A percentile compares a stretch with the other conserved stretches of the same genome.
phyloP scores from a whole-genome alignment of 1,139 yeast species.

The Magnusiomyces ingens region DNA sequence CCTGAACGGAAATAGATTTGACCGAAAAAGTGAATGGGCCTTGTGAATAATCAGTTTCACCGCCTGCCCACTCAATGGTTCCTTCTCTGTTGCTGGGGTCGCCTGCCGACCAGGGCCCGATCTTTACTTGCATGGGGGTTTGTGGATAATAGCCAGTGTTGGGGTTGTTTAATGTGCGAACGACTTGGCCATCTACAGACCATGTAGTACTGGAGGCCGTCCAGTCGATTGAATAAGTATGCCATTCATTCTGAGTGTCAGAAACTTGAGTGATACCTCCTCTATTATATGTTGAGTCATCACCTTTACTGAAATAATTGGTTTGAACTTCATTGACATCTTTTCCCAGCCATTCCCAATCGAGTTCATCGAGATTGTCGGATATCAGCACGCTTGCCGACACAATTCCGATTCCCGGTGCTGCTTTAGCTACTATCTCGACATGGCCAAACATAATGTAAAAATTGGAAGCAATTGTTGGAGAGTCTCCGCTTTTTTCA shows the following conservation, averaged over 20 bases:
- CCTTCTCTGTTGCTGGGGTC: slow-evolving; percentile 57
- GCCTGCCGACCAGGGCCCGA: slow-evolving; percentile 83
- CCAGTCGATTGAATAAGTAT: slow-evolving; percentile 84
- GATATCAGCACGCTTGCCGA: slow-evolving; percentile 77
- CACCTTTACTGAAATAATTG: slow-evolving; percentile 76
- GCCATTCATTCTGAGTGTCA: slow-evolving; percentile 51
- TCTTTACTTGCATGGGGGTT: slow-evolving; percentile 62
- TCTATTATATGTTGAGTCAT: slow-evolving; percentile 67
- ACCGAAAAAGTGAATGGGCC: slow-evolving; percentile 70
- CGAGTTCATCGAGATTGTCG: slow-evolving; percentile 83
- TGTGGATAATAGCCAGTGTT: slow-evolving; percentile 57
- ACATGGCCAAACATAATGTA: slow-evolving; percentile 83
- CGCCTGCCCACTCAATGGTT: slow-evolving; percentile 84
- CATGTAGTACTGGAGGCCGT: slow-evolving; percentile 52
- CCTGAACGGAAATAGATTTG: slow-evolving; percentile 54
- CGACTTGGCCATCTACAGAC: slow-evolving; percentile 53
- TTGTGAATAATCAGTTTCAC: slow-evolving; percentile 53
- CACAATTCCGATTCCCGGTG: slow-evolving; percentile 67
- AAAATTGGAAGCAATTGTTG: slow-evolving; percentile 66
- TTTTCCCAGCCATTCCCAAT: slow-evolving; percentile 78
- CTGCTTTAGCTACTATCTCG: slow-evolving; percentile 65
- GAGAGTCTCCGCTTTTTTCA: slow-evolving; percentile 60
- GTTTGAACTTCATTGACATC: slow-evolving; percentile 68
- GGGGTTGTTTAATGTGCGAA: slow-evolving; percentile 51
- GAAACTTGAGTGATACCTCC: slow-evolving; percentile 62